A percentile compares a stretch with the other conserved stretches of the same genome.
Evolutionary conservation across 805 yeast genomes (phyloP).

Genomic region (Komagataella pseudopastoris): DNA sequence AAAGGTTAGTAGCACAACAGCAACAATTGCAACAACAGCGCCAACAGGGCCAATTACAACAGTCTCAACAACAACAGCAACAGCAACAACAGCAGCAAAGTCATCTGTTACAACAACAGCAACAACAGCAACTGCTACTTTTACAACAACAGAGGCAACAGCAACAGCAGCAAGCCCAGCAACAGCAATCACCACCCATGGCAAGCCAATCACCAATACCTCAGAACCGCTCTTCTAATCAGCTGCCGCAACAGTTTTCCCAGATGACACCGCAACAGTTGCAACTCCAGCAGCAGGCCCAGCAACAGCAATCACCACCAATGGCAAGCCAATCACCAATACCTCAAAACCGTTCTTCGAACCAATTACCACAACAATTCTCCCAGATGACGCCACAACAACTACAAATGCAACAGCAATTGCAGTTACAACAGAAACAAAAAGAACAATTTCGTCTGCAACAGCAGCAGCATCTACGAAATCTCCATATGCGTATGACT

Average conservation of each 20-base stretch:
- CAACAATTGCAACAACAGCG: conserved; percentile 8
- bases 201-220: neutral
- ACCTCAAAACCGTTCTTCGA: neutral
- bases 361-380: neutral
- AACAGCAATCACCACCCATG: neutral
- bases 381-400: neutral
- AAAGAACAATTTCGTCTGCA: neutral
- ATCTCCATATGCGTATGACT: neutral
- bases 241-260: neutral
- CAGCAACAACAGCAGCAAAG: conserved; percentile 3
- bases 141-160: conserved; percentile 2
- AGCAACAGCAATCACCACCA: neutral
- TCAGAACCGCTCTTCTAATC: neutral
- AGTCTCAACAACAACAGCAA: neutral
- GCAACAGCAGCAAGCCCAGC: conserved; percentile 2
- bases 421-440: conserved; percentile 1
- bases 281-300: neutral
- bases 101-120: conserved; percentile 7
- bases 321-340: neutral
- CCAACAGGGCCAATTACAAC: conserved; percentile 8
- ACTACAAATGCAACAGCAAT: neutral
- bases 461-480: neutral
- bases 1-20: conserved; percentile 1
- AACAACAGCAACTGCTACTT: conserved; percentile 2
- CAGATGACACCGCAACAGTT: neutral